Conservation (phyloP, 352 stramenopile genomes). For the Halophytophthora polymorphica region DNA sequence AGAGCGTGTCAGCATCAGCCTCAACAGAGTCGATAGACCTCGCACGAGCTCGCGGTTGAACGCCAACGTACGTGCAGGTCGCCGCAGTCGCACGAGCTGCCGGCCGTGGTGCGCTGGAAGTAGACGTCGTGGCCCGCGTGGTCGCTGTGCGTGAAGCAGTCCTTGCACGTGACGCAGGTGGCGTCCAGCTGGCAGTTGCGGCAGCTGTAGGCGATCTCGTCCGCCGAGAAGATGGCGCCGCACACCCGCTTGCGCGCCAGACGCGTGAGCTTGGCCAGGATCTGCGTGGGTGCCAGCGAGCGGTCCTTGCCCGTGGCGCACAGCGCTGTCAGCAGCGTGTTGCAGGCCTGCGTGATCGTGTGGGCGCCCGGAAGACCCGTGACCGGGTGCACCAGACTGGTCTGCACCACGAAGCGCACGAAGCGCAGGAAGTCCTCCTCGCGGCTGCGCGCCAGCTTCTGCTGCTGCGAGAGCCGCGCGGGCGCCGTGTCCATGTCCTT, state of each 20-base stretch:
- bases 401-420: slow-evolving; percentile 46
- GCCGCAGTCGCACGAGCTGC: slow-evolving; percentile 84
- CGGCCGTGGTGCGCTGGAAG: slow-evolving; percentile 82
- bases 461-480: slow-evolving; percentile 25
- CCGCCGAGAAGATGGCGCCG: slow-evolving; percentile 78
- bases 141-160: slow-evolving; percentile 82
- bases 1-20: neutral
- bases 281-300: slow-evolving; percentile 34
- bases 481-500: slow-evolving; percentile 21
- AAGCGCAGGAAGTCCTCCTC: slow-evolving; percentile 49
- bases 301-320: slow-evolving; percentile 57
- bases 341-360: slow-evolving; percentile 30
- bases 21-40: too few relatives aligned
- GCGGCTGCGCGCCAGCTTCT: slow-evolving; percentile 30
- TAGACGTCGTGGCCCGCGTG: slow-evolving; percentile 83
- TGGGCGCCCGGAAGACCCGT: slow-evolving; percentile 5
- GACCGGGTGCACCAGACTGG: slow-evolving; percentile 24
- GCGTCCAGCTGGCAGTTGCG: slow-evolving; percentile 85
- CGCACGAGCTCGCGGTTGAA: too few relatives aligned
- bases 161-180: slow-evolving; percentile 84
- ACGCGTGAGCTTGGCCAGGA: slow-evolving; percentile 60
- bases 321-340: slow-evolving; percentile 50
- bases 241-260: slow-evolving; percentile 73
- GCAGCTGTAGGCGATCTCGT: slow-evolving; percentile 88
- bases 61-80: slow-evolving; percentile 71